Base-by-base conservation (phyloP, 2,329 filamentous ascomycete species). In the Cercospora sp. region DNA sequence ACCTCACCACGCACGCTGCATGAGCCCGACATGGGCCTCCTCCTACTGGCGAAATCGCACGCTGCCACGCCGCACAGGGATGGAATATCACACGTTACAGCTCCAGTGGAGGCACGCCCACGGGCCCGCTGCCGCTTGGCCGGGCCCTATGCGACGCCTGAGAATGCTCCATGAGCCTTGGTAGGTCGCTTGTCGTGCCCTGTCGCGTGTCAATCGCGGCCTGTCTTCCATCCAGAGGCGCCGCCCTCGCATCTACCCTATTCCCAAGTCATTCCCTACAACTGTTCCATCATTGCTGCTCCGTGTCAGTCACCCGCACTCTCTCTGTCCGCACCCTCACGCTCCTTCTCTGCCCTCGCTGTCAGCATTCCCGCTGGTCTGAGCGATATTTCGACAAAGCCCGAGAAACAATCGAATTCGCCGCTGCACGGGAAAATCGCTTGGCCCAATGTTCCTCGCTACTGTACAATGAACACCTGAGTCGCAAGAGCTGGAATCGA, bases 121-220 rank as follows among this genome's bases (percentile, higher is more conserved):
- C 57, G 64, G 39, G 59, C 45, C 48, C 59, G 58, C 58, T 28
- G 61, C 48, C 59, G 58, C 64, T 51, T 66, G 42, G 28, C 64
- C 53, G 66, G 57, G 57, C 28, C 62, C 23, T 64, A 36, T 64
- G 63, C 65, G 63, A 63, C 62, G 65, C 63, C 23, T 59, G 67
- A 64, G 55, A 60, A 20, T 31, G 30, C 42, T 26, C 63, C 57
- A 69, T 60, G 51, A 20, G 28, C 53, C 63, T 55, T 70, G 65
- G 65, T 70, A 66, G 63, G 65, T 64, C 60, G 30, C 67, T 48
- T 39, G 42, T 63, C 57, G 62, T 64, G 65, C 65, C 55, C 55
- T 60, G 66, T 70, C 65, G 68, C 66, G 68, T 70, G 65, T 53
- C 55, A 53, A 64, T 59, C 39, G 67, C 60, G 20, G 55, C 39